phyloP scores from a whole-genome alignment of 2,329 filamentous ascomycete species.

The Colletotrichum sp. region DNA sequence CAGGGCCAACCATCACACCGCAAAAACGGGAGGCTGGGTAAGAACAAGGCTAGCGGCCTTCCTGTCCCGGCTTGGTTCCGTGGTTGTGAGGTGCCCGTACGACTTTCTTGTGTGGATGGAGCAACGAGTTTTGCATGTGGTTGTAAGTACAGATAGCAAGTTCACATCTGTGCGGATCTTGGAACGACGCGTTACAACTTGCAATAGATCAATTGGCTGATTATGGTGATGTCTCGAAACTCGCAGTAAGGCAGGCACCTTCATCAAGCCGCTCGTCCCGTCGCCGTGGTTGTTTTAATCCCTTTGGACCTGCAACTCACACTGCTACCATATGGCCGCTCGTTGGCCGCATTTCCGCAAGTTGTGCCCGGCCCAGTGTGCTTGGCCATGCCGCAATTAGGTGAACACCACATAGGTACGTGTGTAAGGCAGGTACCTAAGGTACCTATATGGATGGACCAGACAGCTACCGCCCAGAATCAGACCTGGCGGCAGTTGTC shows the following conservation, averaged over 20 bases:
- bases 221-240: neutral
- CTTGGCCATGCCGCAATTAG: neutral
- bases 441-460: neutral
- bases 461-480: neutral
- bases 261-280: neutral
- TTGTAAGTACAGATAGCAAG: neutral
- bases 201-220: neutral
- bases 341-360: neutral
- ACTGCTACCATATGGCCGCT: neutral
- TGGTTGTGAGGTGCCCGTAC: neutral
- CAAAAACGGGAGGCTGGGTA: neutral
- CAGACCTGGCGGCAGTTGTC: neutral
- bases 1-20: neutral
- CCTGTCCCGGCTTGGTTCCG: constrained; percentile 10
- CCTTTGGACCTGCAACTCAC: neutral
- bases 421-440: neutral
- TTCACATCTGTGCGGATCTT: neutral
- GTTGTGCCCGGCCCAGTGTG: neutral
- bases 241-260: neutral
- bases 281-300: neutral
- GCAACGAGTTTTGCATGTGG: neutral
- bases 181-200: neutral
- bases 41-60: constrained; percentile 5
- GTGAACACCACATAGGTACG: neutral
- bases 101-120: neutral